phyloP scores from a whole-genome alignment of 1,284 basidiomycete species.

The Cutaneotrichosporon mucoides region DNA sequence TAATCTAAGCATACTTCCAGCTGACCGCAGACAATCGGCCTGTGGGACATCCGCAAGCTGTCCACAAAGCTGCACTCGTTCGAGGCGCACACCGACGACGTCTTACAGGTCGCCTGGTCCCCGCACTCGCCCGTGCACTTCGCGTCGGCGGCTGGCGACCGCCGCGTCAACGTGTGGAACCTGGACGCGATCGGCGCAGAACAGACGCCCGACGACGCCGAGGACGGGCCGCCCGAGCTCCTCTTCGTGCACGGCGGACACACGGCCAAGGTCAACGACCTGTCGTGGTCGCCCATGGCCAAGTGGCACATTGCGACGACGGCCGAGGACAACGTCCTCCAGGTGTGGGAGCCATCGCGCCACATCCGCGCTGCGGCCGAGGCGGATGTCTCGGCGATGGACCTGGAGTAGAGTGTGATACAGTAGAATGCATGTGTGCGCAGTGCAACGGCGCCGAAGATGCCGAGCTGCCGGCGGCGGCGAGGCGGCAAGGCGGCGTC shows the following conservation, averaged over 20 bases:
- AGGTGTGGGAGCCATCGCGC: slow-evolving; percentile 50
- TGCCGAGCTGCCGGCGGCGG: too few relatives aligned
- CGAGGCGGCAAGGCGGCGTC: too few relatives aligned
- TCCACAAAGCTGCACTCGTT: slow-evolving; percentile 83
- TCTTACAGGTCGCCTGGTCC: slow-evolving; percentile 91
- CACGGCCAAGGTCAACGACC: slow-evolving; percentile 49
- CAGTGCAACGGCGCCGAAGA: too few relatives aligned
- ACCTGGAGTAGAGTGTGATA: slow-evolving; percentile 39
- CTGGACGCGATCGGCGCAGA: slow-evolving; percentile 87
- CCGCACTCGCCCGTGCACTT: slow-evolving; percentile 87
- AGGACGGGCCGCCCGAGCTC: slow-evolving; percentile 90
- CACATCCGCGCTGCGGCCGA: slow-evolving; percentile 51
- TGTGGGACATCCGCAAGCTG: slow-evolving; percentile 84
- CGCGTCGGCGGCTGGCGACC: slow-evolving; percentile 85
- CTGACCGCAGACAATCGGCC: slow-evolving; percentile 61
- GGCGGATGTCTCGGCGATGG: slow-evolving; percentile 42
- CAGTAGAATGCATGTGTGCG: background rate
- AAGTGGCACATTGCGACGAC: slow-evolving; percentile 51
- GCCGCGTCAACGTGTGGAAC: slow-evolving; percentile 95
- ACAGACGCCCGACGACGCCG: slow-evolving; percentile 95
- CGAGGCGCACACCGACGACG: slow-evolving; percentile 90
- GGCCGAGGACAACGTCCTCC: slow-evolving; percentile 54
- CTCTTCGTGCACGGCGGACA: slow-evolving; percentile 84
- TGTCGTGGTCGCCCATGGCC: slow-evolving; percentile 49
- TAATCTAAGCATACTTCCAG: background rate